phyloP scores from a whole-genome alignment of 148 eudicot species.

The Drosera capensis region DNA sequence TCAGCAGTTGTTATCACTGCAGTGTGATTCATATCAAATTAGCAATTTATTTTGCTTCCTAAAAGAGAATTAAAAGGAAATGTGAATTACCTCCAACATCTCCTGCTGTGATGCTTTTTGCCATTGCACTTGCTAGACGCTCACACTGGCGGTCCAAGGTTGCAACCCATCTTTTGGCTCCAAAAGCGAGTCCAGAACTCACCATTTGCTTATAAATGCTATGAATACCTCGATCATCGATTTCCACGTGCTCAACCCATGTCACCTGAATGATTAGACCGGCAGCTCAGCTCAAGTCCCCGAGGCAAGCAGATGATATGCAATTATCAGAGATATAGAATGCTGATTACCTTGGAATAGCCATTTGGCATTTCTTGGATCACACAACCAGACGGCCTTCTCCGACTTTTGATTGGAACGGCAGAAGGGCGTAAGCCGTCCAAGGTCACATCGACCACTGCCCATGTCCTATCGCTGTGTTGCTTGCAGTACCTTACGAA shows the following conservation, averaged over 20 bases:
- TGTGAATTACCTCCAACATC: slow-evolving; percentile 3
- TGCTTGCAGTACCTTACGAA: slow-evolving; percentile 31
- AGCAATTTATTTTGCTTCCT: too few species aligned
- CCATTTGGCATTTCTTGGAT: slow-evolving; percentile 39
- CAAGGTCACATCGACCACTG: slow-evolving; percentile 43
- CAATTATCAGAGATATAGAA: neutral
- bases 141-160: slow-evolving; percentile 25
- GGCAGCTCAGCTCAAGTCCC: too few species aligned
- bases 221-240: slow-evolving; percentile 19
- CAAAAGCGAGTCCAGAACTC: slow-evolving; percentile 24
- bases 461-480: slow-evolving; percentile 33
- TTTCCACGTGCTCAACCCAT: slow-evolving; percentile 55
- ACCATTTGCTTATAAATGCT: slow-evolving; percentile 21
- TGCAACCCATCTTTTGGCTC: slow-evolving; percentile 36
- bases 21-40: too few species aligned
- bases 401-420: slow-evolving; percentile 8
- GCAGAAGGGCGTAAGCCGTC: slow-evolving; percentile 17
- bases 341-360: slow-evolving; percentile 25
- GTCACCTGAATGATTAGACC: slow-evolving; percentile 27
- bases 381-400: slow-evolving; percentile 48
- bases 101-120: slow-evolving; percentile 9
- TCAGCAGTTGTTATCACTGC: slow-evolving; percentile 13
- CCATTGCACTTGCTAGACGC: slow-evolving; percentile 22
- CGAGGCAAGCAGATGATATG: neutral
- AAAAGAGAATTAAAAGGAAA: too few species aligned